phyloP scores from a whole-genome alignment of 2,329 filamentous ascomycete genomes.

The Sclerotinia borealis region DNA sequence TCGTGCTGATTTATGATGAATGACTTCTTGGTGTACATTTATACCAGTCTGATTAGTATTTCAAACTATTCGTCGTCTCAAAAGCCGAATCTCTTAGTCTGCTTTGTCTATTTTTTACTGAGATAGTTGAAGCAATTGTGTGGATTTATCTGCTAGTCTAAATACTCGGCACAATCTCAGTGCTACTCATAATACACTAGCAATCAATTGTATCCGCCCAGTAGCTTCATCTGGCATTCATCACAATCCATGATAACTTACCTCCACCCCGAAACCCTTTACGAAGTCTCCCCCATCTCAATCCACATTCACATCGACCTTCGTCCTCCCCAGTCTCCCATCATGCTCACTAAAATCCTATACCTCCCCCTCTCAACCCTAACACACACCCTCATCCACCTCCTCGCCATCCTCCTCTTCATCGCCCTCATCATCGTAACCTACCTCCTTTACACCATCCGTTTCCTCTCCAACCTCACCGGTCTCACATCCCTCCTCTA shows the following conservation, averaged over 20 bases:
- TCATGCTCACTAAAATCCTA: background rate
- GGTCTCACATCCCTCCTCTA: background rate
- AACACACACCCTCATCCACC: background rate
- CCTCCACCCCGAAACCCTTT: background rate
- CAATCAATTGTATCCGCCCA: background rate
- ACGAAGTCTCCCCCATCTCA: background rate
- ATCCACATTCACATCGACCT: background rate
- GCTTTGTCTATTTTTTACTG: background rate
- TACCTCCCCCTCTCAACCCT: background rate
- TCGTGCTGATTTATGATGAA: background rate
- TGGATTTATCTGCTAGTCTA: background rate
- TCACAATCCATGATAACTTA: background rate
- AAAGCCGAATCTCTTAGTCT: no score
- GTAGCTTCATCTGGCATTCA: background rate
- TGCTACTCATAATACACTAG: background rate
- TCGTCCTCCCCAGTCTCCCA: background rate
- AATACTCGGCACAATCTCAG: no score
- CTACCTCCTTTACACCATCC: background rate
- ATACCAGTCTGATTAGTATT: background rate
- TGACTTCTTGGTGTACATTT: background rate
- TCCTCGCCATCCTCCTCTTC: background rate
- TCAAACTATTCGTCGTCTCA: background rate
- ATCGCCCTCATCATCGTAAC: background rate
- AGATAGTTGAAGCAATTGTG: no score
- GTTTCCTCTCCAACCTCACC: background rate